Evolutionary conservation across 2,329 filamentous ascomycete species (phyloP), one percentile per base, ranked within the genome.

Genomic region (Orbilia blumenaviensis): DNA sequence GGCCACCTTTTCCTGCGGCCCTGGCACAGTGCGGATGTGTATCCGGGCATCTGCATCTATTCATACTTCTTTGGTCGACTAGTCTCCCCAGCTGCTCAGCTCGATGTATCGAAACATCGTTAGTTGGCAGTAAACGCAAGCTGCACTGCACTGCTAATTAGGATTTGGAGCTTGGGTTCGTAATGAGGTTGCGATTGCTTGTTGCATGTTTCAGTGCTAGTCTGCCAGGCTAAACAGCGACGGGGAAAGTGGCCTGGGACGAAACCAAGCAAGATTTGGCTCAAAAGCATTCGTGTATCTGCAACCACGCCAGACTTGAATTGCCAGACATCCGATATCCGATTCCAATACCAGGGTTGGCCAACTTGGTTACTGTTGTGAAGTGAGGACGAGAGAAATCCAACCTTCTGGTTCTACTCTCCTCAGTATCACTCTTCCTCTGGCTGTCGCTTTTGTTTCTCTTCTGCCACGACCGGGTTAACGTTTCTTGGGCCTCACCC

Each of bases 331-430:
- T 66, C 62, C 62, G 62, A 74, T 67, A 74, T 74, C 69, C 62
- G 69, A 73, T 66, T 73, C 68, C 48, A 66, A 74, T 66, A 74
- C 61, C 62, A 67, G 62, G 69, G 62, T 74, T 66, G 69, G 69
- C 62, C 62, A 66, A 66, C 54, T 67, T 73, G 42, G 56, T 58
- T 56, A 14, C 32, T 46, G 32, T 44, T 46, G 32, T 44, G 52
- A 61, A 62, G 42, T 27, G 54, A 67, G 44, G 62, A 63, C 16
- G 66, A 46, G 34, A 73, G 61, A 61, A 62, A 27, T 14, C 58
- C 58, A 66, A 60, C 52, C 25, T 61, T 44, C 58, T 62, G 36
- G 25, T 38, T 21, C 61, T 66, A 41, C 29, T 50, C 58, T 52
- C 41, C 48, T 48, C 36, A 23, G 10, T 62, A 36, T 54, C 14